Conservation (phyloP, 1,284 basidiomycete species). For the Heliocybe sulcata region DNA sequence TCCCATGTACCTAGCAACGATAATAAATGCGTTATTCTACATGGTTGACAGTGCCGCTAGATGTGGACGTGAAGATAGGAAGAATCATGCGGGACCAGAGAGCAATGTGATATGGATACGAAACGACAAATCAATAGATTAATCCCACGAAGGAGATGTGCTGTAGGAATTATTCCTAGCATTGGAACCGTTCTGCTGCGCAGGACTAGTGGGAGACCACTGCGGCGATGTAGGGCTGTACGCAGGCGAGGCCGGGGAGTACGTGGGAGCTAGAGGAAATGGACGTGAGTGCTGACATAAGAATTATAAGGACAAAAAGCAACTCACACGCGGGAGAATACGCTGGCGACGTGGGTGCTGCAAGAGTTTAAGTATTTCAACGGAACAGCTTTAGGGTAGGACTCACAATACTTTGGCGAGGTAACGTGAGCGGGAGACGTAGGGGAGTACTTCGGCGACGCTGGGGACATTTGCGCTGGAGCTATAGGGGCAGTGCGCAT, state of each 20-base stretch:
- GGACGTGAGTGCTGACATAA: constrained; percentile 5
- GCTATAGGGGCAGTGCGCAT: constrained; percentile 28
- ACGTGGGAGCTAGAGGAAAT: constrained; percentile 30
- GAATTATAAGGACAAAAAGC: not conserved
- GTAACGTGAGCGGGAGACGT: constrained; percentile 79
- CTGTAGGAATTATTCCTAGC: constrained; percentile 37
- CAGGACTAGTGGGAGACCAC: constrained; percentile 78
- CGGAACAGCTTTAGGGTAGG: constrained; percentile 4
- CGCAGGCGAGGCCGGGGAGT: constrained; percentile 78
- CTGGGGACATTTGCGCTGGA: constrained; percentile 73
- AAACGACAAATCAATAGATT: constrained; percentile 9
- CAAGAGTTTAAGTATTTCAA: constrained; percentile 12
- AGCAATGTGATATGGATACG: not conserved
- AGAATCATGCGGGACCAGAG: not conserved
- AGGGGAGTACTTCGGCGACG: constrained; percentile 82
- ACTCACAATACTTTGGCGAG: constrained; percentile 84
- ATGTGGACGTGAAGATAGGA: not conserved
- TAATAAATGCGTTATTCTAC: constrained; percentile 1
- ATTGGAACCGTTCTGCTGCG: constrained; percentile 38
- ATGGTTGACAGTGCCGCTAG: not conserved
- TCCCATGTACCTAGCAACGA: too few relatives aligned
- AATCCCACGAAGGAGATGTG: constrained; percentile 54
- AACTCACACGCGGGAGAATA: constrained; percentile 78
- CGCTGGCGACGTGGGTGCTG: constrained; percentile 76
- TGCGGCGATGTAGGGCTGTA: constrained; percentile 78